Evolutionary conservation across 768 basidiomycete genomes (phyloP).

Genomic region (Boletus rex-veris): DNA sequence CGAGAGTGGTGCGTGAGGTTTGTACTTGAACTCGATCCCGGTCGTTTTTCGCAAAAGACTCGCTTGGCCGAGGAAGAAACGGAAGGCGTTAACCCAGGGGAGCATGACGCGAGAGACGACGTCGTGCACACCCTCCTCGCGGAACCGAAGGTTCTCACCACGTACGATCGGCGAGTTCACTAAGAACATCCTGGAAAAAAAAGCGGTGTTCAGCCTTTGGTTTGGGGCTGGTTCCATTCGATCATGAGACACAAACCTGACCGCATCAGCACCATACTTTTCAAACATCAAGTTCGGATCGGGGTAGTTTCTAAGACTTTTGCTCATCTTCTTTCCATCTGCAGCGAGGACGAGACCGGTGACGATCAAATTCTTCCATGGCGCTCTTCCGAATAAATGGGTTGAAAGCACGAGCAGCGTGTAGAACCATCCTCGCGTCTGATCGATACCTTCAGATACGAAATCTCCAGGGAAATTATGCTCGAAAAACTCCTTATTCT

Average conservation of each 20-base stretch:
- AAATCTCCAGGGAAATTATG: conserved; percentile 91
- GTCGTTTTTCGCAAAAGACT: conserved; percentile 79
- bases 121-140: conserved; percentile 96
- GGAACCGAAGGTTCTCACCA: conserved; percentile 95
- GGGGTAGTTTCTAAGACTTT: conserved; percentile 94
- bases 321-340: conserved; percentile 99
- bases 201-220: background rate
- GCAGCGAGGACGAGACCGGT: conserved; percentile 93
- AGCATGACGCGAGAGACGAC: conserved; percentile 94
- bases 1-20: conserved; percentile 79
- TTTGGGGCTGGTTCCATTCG: background rate
- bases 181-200: conserved; percentile 77
- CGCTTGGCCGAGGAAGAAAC: conserved; percentile 97
- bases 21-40: conserved; percentile 77
- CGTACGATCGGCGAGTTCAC: conserved; percentile 99
- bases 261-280: conserved; percentile 92
- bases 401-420: conserved; percentile 95
- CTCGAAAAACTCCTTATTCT: conserved; percentile 88
- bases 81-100: conserved; percentile 98
- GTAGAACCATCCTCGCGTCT: conserved; percentile 99
- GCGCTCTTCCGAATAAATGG: conserved; percentile 87
- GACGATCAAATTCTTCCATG: conserved; percentile 98
- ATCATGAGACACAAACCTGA: conserved; percentile 49
- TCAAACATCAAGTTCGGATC: conserved; percentile 90
- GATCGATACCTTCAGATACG: conserved; percentile 97